Evolutionary conservation across 164 flowering plant species (phyloP), one percentile per base, ranked within the genome.

Genomic region (Nymphaea colorata): DNA sequence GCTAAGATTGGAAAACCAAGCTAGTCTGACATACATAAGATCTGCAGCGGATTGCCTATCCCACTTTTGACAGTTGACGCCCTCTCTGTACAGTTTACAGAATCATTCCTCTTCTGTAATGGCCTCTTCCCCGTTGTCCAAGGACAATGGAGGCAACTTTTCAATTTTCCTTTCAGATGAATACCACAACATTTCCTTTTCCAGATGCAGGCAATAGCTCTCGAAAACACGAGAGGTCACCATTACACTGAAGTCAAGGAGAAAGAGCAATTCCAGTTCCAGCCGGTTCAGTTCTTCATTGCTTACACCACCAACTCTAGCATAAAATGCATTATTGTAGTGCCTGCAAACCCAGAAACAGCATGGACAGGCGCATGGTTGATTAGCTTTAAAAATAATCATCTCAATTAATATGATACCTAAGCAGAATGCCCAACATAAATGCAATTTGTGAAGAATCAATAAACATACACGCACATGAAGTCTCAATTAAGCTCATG

Each of bases 281-380:
- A 94, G 86, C 72, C 76, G 78, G 84, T 94, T 94, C 65, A 94
- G 65, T 68, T 91, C 96, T 0, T 75, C 78, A 70, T 88, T 94
- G 82, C 84, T 91, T 67, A 94, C 85, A 55, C 98, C 98, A 12
- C 97, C 98, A n/a, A 94, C 97, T 59, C 88, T 71, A 0, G 97
- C 97, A 66, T 78, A 94, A 69, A 91, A 85, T 61, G 91, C 91
- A 72, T 94, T 94, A 77, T 94, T 87, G 41, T 87, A 88, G 36
- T 94, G 98, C 81, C 98, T 93, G 84, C 66, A 77, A 3, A 5
- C 6, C 43, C 5, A 45, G 16, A 4, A 65, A 16, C 15, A 12
- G 5, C 55, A 47, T 47, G 11, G 36, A 25, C 36, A 25, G 36
- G 36, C 36, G 36, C 36, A 25, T 0, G 36, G 36, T n/a, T n/a